Evolutionary conservation across 768 basidiomycete species (phyloP).

Genomic region (Paxillus involutus): DNA sequence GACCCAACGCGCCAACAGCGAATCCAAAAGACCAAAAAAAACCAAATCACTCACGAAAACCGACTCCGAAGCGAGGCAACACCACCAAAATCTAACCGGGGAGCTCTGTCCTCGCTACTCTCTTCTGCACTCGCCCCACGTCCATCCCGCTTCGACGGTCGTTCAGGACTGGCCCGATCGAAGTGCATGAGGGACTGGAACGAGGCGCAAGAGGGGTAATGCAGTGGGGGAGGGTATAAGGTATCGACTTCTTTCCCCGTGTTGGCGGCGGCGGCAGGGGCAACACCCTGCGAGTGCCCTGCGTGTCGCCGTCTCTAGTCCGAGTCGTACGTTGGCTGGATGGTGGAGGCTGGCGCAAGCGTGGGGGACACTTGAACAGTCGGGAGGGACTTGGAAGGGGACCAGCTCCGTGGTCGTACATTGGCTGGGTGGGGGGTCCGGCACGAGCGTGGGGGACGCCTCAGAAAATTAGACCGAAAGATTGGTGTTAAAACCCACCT

Average conservation of each 20-base stretch:
- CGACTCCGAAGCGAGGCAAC: conserved; percentile 45
- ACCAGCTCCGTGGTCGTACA: too few relatives aligned
- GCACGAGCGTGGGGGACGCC: too few relatives aligned
- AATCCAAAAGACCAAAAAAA: not conserved
- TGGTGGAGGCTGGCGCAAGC: too few relatives aligned
- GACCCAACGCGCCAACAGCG: too few relatives aligned
- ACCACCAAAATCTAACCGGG: conserved; percentile 7
- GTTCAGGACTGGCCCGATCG: conserved; percentile 22
- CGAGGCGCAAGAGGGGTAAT: conserved; percentile 56
- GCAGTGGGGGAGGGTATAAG: conserved; percentile 41
- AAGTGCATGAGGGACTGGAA: conserved; percentile 37
- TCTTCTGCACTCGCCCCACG: conserved; percentile 3
- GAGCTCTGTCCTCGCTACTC: conserved; percentile 12
- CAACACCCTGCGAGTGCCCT: too few relatives aligned
- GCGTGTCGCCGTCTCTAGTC: too few relatives aligned
- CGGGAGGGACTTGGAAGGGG: too few relatives aligned
- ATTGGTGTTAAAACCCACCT: too few relatives aligned
- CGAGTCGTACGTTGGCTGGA: too few relatives aligned
- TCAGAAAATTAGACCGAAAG: too few relatives aligned
- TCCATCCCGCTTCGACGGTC: not conserved
- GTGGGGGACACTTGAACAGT: too few relatives aligned
- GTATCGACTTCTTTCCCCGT: conserved; percentile 30
- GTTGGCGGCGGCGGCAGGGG: conserved; percentile 56
- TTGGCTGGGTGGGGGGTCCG: too few relatives aligned
- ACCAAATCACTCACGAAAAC: conserved; percentile 47